phyloP scores from a whole-genome alignment of 768 basidiomycete genomes.

The Leccinum arenicola region DNA sequence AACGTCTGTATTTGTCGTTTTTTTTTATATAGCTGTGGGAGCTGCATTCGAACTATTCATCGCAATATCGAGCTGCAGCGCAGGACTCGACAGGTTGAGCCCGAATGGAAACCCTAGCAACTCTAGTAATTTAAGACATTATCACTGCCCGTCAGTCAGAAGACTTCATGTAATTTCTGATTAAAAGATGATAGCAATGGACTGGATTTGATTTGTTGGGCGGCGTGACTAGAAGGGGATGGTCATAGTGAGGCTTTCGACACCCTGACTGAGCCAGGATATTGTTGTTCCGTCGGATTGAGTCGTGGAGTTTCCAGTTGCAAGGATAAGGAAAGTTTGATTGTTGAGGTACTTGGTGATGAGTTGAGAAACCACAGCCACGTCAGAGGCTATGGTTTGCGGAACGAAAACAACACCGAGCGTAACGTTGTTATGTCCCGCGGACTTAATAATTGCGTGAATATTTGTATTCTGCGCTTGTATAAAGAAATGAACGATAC shows the following conservation, averaged over 20 bases:
- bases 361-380: constrained; percentile 53
- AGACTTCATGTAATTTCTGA: constrained; percentile 47
- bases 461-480: neutral
- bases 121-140: neutral
- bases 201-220: constrained; percentile 61
- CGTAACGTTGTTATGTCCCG: constrained; percentile 55
- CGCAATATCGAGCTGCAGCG: constrained; percentile 59
- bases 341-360: constrained; percentile 74
- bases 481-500: constrained; percentile 31
- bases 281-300: constrained; percentile 55
- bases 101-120: constrained; percentile 65
- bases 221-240: constrained; percentile 55
- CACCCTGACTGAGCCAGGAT: constrained; percentile 64
- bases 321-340: constrained; percentile 53
- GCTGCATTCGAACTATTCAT: constrained; percentile 48
- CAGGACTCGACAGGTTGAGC: constrained; percentile 52
- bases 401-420: constrained; percentile 55
- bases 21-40: constrained; percentile 19
- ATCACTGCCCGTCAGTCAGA: constrained; percentile 40
- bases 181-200: constrained; percentile 58
- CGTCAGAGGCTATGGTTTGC: constrained; percentile 44
- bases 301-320: constrained; percentile 55
- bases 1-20: constrained; percentile 22
- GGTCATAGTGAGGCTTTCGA: constrained; percentile 52
- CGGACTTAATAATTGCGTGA: constrained; percentile 35